These are phyloP conservation scores for Microglena sp. DNA, from an alignment of 139 green algal genomes.

Conservation along the genomic window DNA sequence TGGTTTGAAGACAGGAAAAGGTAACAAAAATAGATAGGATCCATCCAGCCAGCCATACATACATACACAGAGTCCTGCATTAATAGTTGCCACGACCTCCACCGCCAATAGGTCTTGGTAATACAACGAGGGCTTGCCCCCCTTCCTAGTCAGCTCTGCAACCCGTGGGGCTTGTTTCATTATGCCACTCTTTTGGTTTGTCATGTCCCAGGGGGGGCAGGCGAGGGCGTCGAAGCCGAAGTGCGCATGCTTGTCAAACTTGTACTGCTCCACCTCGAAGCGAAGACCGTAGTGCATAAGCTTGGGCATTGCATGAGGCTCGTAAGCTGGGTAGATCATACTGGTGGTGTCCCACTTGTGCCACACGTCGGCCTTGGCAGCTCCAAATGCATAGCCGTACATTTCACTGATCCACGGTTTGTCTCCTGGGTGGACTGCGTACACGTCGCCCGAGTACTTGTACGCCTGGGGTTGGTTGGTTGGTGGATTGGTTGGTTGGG, in stretches of 20 bases:
- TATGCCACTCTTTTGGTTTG: conserved; percentile 20
- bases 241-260: conserved; percentile 72
- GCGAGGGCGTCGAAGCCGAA: conserved; percentile 47
- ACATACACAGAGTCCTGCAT: too few relatives aligned
- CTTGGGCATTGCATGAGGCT: conserved; percentile 39
- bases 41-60: too few relatives aligned
- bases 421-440: conserved; percentile 41
- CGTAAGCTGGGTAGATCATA: conserved; percentile 80
- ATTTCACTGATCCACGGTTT: conserved; percentile 82
- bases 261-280: conserved; percentile 35
- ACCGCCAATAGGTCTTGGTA: too few relatives aligned
- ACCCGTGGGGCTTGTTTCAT: conserved; percentile 43
- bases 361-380: conserved; percentile 57
- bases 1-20: too few relatives aligned
- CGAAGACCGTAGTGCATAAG: conserved; percentile 83
- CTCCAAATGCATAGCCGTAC: conserved; percentile 80
- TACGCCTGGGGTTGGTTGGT: too few relatives aligned
- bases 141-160: conserved; percentile 13
- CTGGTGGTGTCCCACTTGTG: conserved; percentile 52
- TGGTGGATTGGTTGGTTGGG: too few relatives aligned
- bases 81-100: too few relatives aligned
- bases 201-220: conserved; percentile 48
- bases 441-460: conserved; percentile 45
- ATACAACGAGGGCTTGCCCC: too few relatives aligned
- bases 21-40: too few relatives aligned